These are phyloP conservation scores for Suillus americanus DNA, from an alignment of 768 basidiomycete species.

Conservation along the genomic window DNA sequence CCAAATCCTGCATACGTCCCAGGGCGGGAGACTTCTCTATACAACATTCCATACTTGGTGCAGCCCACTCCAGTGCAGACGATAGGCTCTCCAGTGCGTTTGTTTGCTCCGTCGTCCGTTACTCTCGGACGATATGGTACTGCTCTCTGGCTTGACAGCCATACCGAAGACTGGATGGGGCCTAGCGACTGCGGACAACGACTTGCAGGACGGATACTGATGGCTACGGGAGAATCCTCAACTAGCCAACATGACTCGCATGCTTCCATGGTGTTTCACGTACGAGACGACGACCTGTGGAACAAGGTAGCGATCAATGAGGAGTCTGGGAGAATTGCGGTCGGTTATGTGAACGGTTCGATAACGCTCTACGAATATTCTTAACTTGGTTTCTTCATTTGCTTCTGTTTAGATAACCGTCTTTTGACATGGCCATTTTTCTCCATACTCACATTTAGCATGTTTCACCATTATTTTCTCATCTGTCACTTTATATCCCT, in stretches of 20 bases:
- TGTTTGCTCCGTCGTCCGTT: slow-evolving; percentile 56
- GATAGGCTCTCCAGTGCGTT: slow-evolving; percentile 54
- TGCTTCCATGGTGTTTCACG: slow-evolving; percentile 41
- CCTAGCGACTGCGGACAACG: slow-evolving; percentile 56
- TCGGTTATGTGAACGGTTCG: slow-evolving; percentile 39
- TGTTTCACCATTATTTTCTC: background rate
- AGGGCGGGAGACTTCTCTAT: slow-evolving; percentile 14
- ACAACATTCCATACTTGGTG: slow-evolving; percentile 48
- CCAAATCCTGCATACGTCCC: slow-evolving; percentile 41
- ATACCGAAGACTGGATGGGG: slow-evolving; percentile 50
- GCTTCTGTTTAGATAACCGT: background rate
- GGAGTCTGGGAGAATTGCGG: slow-evolving; percentile 35
- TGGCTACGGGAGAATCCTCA: background rate
- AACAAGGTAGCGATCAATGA: slow-evolving; percentile 39
- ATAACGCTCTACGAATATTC: slow-evolving; percentile 54
- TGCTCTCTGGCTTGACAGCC: slow-evolving; percentile 65
- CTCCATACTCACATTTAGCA: background rate
- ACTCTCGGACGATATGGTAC: slow-evolving; percentile 59
- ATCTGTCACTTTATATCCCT: background rate
- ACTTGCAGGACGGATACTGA: slow-evolving; percentile 43
- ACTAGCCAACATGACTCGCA: background rate
- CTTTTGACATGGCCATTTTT: background rate
- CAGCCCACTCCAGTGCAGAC: slow-evolving; percentile 36
- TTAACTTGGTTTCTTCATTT: slow-evolving; percentile 18
- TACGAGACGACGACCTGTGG: slow-evolving; percentile 52